Base-by-base conservation (phyloP, 306 rosid genomes). In the Bauhinia variegata region DNA sequence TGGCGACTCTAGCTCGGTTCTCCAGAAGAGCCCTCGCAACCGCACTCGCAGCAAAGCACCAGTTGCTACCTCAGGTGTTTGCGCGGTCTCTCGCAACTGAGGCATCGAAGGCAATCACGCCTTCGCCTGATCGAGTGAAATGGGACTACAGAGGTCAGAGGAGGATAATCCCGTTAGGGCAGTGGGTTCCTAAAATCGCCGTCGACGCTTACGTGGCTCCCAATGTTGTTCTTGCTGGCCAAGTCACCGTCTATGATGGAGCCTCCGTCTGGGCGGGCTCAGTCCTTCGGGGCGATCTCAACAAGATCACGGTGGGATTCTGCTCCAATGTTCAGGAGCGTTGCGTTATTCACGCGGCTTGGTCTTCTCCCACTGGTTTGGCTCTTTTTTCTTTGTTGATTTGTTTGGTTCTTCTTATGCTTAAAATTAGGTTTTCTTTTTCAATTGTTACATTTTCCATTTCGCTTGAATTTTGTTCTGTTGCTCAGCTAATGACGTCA, bases 81-180 rank as follows among this genome's bases (percentile, higher is more conserved):
- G 74, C 17, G 52, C 89, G 92, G 23, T 68, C 80, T 39, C 67
- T 88, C 10, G 51, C 92, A 8, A 70, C 99, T 9, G 85, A 82
- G 60, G 86, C 85, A 0, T 57, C 84, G 11, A 88, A 79, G 67
- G 41, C 80, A 52, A 72, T 88, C 2, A 14, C 84, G 5, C 82
- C 92, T 1, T 82, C 97, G 5, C 60, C 81, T 65, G 95, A 90
- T 88, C 97, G 95, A 8, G 91, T 95, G 70, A 85, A 79, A 2
- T 91, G 99, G 99, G 99, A 95, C 83, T 95, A 95, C 82, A 85
- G 99, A 82, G 99, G 99, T 9, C 99, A 95, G 84, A 84, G 99
- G 69, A 64, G 65, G 83, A 88, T 95, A 41, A 87, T 95, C 19
- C 99, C 97, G 0, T 72, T 95, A 68, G 97, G 99, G 5, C 96